phyloP scores from a whole-genome alignment of 2,329 filamentous ascomycete genomes.

The Aspergillus brunneoviolaceus region DNA sequence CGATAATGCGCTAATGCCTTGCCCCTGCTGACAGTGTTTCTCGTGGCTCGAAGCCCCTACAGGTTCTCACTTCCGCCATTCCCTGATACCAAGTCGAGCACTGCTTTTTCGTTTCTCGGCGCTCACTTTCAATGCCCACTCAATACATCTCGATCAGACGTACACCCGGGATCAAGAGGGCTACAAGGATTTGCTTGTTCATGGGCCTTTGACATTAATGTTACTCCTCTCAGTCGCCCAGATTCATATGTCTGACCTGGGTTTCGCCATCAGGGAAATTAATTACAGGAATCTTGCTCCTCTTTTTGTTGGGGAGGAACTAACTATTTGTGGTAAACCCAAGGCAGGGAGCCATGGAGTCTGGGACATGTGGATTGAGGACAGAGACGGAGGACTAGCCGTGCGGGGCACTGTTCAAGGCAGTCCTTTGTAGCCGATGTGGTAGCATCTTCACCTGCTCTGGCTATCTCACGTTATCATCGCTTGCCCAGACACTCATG shows the following conservation, averaged over 20 bases:
- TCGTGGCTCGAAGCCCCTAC: constrained; percentile 43
- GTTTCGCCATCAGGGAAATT: constrained; percentile 54
- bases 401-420: constrained; percentile 57
- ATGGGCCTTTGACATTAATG: constrained; percentile 78
- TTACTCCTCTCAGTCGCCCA: constrained; percentile 71
- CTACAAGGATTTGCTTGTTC: constrained; percentile 73
- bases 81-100: constrained; percentile 63
- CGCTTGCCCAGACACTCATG: not conserved
- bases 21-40: constrained; percentile 20
- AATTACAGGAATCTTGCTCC: constrained; percentile 81
- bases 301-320: constrained; percentile 69
- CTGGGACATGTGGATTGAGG: constrained; percentile 68
- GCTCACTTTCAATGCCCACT: constrained; percentile 87
- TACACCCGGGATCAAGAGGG: constrained; percentile 73
- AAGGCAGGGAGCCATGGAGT: constrained; percentile 43
- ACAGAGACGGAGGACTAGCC: constrained; percentile 59
- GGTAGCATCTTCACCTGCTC: not conserved
- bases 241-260: constrained; percentile 48
- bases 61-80: constrained; percentile 56
- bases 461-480: not conserved
- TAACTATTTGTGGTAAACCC: constrained; percentile 67
- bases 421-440: not conserved
- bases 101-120: constrained; percentile 90
- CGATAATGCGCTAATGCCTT: constrained; percentile 6
- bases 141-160: constrained; percentile 76